Evolutionary conservation across 495 filamentous ascomycete species (phyloP).

Genomic region (Chaetomidium leptoderma): DNA sequence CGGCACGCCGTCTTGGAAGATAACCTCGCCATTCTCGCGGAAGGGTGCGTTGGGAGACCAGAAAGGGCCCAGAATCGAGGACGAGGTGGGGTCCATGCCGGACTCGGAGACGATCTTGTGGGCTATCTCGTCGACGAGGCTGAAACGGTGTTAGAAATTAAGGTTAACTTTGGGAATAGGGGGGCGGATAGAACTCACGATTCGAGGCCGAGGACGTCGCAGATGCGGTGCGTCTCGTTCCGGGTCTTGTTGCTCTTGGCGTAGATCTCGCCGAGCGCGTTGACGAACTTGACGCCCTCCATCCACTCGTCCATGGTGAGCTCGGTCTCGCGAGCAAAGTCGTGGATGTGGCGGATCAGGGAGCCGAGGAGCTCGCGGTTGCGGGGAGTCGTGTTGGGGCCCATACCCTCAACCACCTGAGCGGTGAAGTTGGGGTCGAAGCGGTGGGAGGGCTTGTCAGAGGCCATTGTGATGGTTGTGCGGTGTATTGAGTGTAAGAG

Average conservation of each 20-base stretch:
- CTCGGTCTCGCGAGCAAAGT: slow-evolving; percentile 78
- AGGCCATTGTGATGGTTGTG: slow-evolving; percentile 21
- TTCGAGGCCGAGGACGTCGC: slow-evolving; percentile 76
- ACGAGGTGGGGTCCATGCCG: slow-evolving; percentile 68
- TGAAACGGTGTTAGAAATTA: slow-evolving; percentile 26
- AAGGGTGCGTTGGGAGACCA: slow-evolving; percentile 81
- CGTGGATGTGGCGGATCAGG: slow-evolving; percentile 72
- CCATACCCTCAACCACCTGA: slow-evolving; percentile 69
- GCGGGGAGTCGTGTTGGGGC: slow-evolving; percentile 65
- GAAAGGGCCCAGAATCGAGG: slow-evolving; percentile 82
- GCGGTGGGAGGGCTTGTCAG: slow-evolving; percentile 30
- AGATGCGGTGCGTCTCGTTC: slow-evolving; percentile 70
- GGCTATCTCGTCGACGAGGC: slow-evolving; percentile 79
- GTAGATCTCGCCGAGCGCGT: slow-evolving; percentile 51
- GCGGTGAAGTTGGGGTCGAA: slow-evolving; percentile 77
- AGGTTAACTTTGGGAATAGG: neutral
- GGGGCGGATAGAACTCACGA: slow-evolving; percentile 49
- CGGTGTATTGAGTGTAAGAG: neutral
- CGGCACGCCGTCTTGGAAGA: slow-evolving; percentile 63
- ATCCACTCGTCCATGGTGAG: slow-evolving; percentile 78
- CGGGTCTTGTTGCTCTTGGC: slow-evolving; percentile 57
- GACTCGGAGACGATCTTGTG: slow-evolving; percentile 72
- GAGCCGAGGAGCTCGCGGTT: slow-evolving; percentile 60
- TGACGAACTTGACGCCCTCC: slow-evolving; percentile 62
- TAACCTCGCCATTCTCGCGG: slow-evolving; percentile 63